Evolutionary conservation across 768 basidiomycete genomes (phyloP).

Genomic region (Collybiopsis luxurians): DNA sequence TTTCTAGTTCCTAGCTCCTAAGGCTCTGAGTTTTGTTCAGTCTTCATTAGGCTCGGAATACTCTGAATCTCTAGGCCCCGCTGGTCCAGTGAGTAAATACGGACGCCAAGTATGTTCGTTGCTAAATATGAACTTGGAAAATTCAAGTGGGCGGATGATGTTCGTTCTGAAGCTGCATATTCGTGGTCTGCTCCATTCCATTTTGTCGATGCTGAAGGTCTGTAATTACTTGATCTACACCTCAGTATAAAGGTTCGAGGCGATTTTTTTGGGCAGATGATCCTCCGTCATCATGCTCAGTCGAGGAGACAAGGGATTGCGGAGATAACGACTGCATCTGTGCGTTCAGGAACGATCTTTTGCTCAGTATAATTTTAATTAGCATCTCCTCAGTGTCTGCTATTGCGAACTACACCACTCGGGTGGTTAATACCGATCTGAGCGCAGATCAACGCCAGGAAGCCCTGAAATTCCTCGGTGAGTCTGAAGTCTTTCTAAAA

Average conservation of each 20-base stretch:
- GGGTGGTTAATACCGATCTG: constrained; percentile 41
- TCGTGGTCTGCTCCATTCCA: constrained; percentile 41
- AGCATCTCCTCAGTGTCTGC: constrained; percentile 37
- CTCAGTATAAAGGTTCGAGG: background rate
- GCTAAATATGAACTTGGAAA: no score
- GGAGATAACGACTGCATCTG: constrained; percentile 33
- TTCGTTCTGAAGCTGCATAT: constrained; percentile 36
- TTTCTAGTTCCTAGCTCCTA: constrained; percentile 45
- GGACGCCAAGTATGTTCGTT: no score
- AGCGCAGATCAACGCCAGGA: constrained; percentile 42
- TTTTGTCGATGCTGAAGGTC: constrained; percentile 50
- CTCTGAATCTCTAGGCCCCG: constrained; percentile 44
- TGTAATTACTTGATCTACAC: constrained; percentile 9
- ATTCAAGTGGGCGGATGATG: constrained; percentile 52
- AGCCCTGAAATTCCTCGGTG: constrained; percentile 52
- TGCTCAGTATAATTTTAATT: constrained; percentile 9
- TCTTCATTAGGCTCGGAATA: constrained; percentile 41
- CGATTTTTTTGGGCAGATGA: constrained; percentile 27
- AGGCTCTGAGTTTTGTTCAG: constrained; percentile 45
- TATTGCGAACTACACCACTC: constrained; percentile 55
- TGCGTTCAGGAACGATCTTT: constrained; percentile 30
- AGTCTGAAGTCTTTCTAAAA: constrained; percentile 9
- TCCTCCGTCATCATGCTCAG: constrained; percentile 47
- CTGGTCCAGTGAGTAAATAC: constrained; percentile 34
- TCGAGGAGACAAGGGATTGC: constrained; percentile 46